Conservation (phyloP, 2,329 filamentous ascomycete genomes). For the Achaetomium macrosporum region DNA sequence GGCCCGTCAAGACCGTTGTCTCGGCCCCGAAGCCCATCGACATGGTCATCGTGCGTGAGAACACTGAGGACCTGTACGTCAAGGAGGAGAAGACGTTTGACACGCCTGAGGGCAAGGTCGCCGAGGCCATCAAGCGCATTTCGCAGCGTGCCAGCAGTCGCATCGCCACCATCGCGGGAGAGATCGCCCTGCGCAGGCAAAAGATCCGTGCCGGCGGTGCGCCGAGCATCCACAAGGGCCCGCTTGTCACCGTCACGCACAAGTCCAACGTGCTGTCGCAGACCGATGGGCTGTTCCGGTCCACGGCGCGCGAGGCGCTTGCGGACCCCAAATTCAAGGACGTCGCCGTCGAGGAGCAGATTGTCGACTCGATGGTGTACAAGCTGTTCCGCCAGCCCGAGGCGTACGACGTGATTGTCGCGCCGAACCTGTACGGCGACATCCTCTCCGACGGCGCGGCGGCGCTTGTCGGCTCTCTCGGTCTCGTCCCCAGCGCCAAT, state of each 20-base stretch:
- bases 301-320: slow-evolving; percentile 69
- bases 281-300: slow-evolving; percentile 92
- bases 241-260: slow-evolving; percentile 93
- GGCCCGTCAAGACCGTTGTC: slow-evolving; percentile 80
- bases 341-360: slow-evolving; percentile 84
- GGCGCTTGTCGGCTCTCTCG: slow-evolving; percentile 84
- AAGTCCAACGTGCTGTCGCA: slow-evolving; percentile 97
- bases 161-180: slow-evolving; percentile 89
- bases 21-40: slow-evolving; percentile 69
- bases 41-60: slow-evolving; percentile 96
- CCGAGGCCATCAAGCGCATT: slow-evolving; percentile 97
- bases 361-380: slow-evolving; percentile 99
- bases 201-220: slow-evolving; percentile 60
- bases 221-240: slow-evolving; percentile 56
- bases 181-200: slow-evolving; percentile 84
- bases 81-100: slow-evolving; percentile 89
- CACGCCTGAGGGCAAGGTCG: slow-evolving; percentile 71
- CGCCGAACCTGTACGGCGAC: slow-evolving; percentile 95
- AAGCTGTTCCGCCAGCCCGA: slow-evolving; percentile 96
- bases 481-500: slow-evolving; percentile 90
- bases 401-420: slow-evolving; percentile 96
- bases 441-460: slow-evolving; percentile 94
- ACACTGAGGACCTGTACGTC: slow-evolving; percentile 97
- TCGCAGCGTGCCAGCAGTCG: slow-evolving; percentile 76
- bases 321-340: slow-evolving; percentile 54